Base-by-base conservation (phyloP, 2,329 filamentous ascomycete species). In the Nemania sp. region DNA sequence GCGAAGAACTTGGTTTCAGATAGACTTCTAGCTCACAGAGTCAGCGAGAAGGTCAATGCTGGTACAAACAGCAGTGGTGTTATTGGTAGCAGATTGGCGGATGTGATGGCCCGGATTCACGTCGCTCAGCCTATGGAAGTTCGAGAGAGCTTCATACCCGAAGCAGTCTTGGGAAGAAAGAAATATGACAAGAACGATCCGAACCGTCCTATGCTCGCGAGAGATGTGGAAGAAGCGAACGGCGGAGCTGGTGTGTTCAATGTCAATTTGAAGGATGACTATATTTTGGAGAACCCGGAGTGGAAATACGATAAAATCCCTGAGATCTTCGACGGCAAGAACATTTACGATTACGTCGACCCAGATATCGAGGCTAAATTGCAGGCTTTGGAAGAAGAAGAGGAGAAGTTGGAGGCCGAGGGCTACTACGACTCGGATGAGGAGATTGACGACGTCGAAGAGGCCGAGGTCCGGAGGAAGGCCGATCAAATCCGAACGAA, bases 301-400 rank as follows among this genome's bases (percentile, higher is more conserved):
- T 97, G 94, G 94, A 96, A 96, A 73, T 84, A 96, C 71, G 95
- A 99, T 77, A 91, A 89, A 75, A 89, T 97, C 50, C 94, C 94
- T 26, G 94, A 99, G 74, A 81, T 97, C 43, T 89, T 92, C 73
- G 86, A 97, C 69, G 94, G 94, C 73, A 92, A 93, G 81, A 99
- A 99, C 72, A 90, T 99, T 53, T 94, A 93, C 76, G 94, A 99
- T 74, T 99, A 90, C 73, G 86, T 99, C 68, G 94, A 97, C 68
- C 92, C 93, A 1, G 95, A 99, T 51, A 99, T 99, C 69, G 94
- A 96, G 68, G 82, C 86, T 63, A 97, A 96, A 78, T 83, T 99
- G 44, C 86, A 88, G 46, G 91, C 91, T 51, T 81, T 99, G 28
- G 94, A 99, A 73, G 92, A 92, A 59, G 95, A 99, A 70, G 94